These are phyloP conservation scores for Termitomyces sp. DNA, from an alignment of 768 basidiomycete genomes.

Conservation along the genomic window DNA sequence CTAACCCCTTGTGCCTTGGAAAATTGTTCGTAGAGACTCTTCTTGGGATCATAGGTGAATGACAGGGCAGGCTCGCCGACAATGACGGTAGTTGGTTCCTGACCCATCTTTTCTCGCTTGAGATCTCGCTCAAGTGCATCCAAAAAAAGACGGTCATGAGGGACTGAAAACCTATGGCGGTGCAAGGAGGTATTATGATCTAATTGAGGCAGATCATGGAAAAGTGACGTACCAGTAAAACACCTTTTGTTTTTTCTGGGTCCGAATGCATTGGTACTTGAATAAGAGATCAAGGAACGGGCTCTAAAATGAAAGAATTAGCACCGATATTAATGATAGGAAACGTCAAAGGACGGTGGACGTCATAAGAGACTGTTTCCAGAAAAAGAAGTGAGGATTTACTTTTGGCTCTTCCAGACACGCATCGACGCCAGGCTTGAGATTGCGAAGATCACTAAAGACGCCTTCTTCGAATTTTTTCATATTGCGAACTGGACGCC, in stretches of 20 bases:
- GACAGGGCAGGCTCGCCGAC: conserved; percentile 79
- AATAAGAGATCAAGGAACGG: conserved; percentile 91
- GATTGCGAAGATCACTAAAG: conserved; percentile 87
- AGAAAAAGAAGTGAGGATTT: conserved; percentile 16
- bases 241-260: conserved; percentile 99
- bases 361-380: background rate
- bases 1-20: conserved; percentile 36
- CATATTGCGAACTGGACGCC: conserved; percentile 84
- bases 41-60: conserved; percentile 83
- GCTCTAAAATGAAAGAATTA: conserved; percentile 48
- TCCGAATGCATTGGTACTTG: conserved; percentile 95
- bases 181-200: conserved; percentile 1
- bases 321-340: background rate
- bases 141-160: conserved; percentile 94
- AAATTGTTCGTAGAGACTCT: conserved; percentile 88
- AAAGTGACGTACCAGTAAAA: conserved; percentile 77
- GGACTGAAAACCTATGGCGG: conserved; percentile 84
- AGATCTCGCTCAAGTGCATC: conserved; percentile 95
- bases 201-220: background rate
- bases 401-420: conserved; percentile 97
- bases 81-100: conserved; percentile 73
- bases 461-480: conserved; percentile 99
- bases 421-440: conserved; percentile 91
- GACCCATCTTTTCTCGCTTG: conserved; percentile 90
- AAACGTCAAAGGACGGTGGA: background rate